These are phyloP conservation scores for Acanthamoeba polyphaga DNA, from an alignment of 208 protist species.

Conservation along the genomic window DNA sequence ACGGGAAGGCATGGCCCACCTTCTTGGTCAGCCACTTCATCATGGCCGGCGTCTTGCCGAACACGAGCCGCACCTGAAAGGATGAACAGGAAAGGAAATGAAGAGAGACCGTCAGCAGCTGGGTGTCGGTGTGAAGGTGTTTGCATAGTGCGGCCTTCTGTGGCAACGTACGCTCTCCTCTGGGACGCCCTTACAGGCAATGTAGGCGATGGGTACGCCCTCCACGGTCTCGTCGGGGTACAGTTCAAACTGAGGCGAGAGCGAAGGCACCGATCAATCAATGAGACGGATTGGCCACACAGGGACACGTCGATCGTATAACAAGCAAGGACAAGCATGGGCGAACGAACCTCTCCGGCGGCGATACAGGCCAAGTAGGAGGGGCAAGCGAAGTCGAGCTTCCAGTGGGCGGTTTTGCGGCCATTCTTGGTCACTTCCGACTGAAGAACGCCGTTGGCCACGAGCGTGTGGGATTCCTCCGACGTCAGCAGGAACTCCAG, in stretches of 20 bases:
- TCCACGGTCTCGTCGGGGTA: conserved; percentile 19
- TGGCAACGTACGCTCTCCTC: background rate
- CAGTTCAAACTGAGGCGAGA: conserved; percentile 2
- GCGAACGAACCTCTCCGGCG: conserved; percentile 9
- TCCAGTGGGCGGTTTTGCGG: conserved; percentile 41
- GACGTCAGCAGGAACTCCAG: conserved; percentile 58
- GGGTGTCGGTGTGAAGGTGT: background rate
- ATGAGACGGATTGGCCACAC: background rate
- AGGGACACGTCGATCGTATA: background rate
- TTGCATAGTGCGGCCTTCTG: background rate
- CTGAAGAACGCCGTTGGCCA: conserved; percentile 51
- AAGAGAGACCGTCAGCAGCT: background rate
- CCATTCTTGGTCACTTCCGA: conserved; percentile 20
- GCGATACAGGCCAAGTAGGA: conserved; percentile 55
- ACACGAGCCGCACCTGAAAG: conserved; percentile 3
- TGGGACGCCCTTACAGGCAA: conserved; percentile 44
- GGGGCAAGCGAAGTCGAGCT: conserved; percentile 37
- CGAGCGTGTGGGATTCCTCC: conserved; percentile 22
- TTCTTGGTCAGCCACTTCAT: conserved; percentile 61
- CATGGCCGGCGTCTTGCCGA: conserved; percentile 41
- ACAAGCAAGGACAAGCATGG: background rate
- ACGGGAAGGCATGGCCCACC: conserved; percentile 44
- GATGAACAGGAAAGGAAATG: background rate
- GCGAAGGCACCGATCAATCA: background rate
- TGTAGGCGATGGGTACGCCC: conserved; percentile 20